phyloP scores from a whole-genome alignment of 1,139 yeast species.

The Taphrina populina region DNA sequence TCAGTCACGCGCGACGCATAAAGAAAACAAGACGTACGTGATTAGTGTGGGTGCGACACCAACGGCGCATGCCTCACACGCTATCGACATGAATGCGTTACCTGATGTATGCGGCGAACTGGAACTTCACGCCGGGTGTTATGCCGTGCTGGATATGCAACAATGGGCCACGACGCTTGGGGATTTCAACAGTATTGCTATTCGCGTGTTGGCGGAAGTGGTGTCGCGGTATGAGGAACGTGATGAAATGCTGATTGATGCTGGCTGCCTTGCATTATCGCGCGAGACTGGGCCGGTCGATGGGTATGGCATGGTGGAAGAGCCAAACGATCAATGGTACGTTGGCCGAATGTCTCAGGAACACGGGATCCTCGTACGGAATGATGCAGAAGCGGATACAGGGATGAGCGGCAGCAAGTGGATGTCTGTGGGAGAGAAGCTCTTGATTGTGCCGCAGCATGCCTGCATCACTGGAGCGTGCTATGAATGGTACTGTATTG shows the following conservation, averaged over 20 bases:
- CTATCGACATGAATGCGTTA: conserved; percentile 25
- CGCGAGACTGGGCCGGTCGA: conserved; percentile 57
- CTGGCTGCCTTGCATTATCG: conserved; percentile 70
- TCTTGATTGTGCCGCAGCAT: conserved; percentile 67
- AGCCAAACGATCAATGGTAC: conserved; percentile 5
- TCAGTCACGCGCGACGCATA: conserved; percentile 38
- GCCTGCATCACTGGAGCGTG: conserved; percentile 70
- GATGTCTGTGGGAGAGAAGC: conserved; percentile 57
- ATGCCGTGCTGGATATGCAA: conserved; percentile 69
- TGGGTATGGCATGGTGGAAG: conserved; percentile 51
- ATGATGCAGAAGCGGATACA: not conserved
- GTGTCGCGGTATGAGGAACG: conserved; percentile 60
- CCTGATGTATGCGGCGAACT: conserved; percentile 51
- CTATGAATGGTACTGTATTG: conserved; percentile 59
- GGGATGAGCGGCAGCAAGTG: conserved; percentile 42
- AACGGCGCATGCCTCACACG: conserved; percentile 64
- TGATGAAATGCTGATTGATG: conserved; percentile 62
- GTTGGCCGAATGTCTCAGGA: conserved; percentile 26
- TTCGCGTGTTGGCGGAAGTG: conserved; percentile 62
- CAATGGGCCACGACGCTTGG: conserved; percentile 69
- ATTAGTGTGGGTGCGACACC: conserved; percentile 80
- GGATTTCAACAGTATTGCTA: conserved; percentile 52
- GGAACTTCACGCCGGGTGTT: conserved; percentile 80
- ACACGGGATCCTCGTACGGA: conserved; percentile 37
- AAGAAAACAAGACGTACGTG: conserved; percentile 42